phyloP scores from a whole-genome alignment of 768 basidiomycete species.

The Mycena rebaudengoi region DNA sequence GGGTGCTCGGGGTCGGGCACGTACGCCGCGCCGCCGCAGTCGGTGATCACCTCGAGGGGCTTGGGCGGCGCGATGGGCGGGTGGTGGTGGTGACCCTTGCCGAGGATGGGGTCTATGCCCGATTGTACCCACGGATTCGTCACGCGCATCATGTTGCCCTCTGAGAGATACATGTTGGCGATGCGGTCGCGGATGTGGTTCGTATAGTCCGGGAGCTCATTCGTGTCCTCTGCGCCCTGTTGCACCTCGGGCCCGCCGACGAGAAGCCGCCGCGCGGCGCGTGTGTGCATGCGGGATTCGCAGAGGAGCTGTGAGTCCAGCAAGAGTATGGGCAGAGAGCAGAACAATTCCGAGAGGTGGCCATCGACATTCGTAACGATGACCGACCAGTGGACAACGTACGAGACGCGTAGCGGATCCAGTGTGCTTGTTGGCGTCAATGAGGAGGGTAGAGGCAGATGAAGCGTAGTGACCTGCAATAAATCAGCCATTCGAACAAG shows the following conservation, averaged over 20 bases:
- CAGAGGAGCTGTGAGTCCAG: constrained; percentile 77
- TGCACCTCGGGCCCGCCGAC: constrained; percentile 43
- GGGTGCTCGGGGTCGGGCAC: constrained; percentile 51
- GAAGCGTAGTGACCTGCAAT: constrained; percentile 58
- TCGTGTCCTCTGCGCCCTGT: constrained; percentile 59
- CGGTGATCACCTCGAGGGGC: constrained; percentile 49
- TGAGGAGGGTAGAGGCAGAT: constrained; percentile 65
- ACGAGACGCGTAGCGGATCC: constrained; percentile 80
- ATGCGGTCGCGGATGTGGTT: constrained; percentile 93
- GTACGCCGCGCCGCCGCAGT: constrained; percentile 54
- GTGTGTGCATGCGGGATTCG: constrained; percentile 77
- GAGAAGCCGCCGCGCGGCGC: constrained; percentile 79
- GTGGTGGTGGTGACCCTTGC: constrained; percentile 15
- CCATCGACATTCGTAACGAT: constrained; percentile 87
- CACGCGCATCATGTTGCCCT: constrained; percentile 67
- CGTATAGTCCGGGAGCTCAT: constrained; percentile 87
- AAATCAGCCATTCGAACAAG: neutral
- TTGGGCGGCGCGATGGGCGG: constrained; percentile 41
- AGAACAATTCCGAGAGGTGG: constrained; percentile 91
- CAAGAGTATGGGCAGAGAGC: constrained; percentile 88
- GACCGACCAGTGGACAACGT: constrained; percentile 84
- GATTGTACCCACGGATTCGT: constrained; percentile 67
- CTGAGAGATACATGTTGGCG: constrained; percentile 76
- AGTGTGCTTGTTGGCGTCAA: constrained; percentile 76
- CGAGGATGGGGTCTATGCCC: constrained; percentile 47